A percentile compares a stretch with the other conserved stretches of the same genome.
phyloP scores from a whole-genome alignment of 192 early-diverging fungal genomes.

The Coemansia sp. region DNA sequence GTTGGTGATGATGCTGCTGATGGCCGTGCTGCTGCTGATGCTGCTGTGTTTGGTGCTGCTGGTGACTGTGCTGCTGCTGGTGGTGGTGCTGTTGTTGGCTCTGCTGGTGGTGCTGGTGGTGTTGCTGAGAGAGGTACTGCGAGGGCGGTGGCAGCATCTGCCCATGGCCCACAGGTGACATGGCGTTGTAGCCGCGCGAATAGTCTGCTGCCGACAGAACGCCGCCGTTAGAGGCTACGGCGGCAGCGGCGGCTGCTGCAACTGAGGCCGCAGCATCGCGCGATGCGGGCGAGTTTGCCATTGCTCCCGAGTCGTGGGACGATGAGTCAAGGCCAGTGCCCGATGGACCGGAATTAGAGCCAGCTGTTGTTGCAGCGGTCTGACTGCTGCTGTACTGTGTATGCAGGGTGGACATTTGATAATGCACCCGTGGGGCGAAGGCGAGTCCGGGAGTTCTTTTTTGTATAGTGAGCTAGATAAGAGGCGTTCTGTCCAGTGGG shows the following conservation, averaged over 20 bases:
- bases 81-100: constrained; percentile 11
- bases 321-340: constrained; percentile 26
- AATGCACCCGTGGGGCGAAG: background rate
- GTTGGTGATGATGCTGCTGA: constrained; percentile 32
- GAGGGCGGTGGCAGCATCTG: constrained; percentile 54
- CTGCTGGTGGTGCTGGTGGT: constrained; percentile 29
- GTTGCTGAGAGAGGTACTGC: constrained; percentile 39
- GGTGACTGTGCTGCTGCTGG: constrained; percentile 10
- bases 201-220: constrained; percentile 43
- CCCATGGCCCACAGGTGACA: constrained; percentile 41
- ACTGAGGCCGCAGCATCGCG: constrained; percentile 49
- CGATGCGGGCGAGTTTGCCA: constrained; percentile 34
- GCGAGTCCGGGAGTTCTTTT: background rate
- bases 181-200: constrained; percentile 46
- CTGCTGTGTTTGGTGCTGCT: constrained; percentile 16
- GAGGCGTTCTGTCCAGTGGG: constrained; percentile 4
- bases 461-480: constrained; percentile 14
- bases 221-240: constrained; percentile 25
- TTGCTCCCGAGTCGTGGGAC: constrained; percentile 24
- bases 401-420: constrained; percentile 53
- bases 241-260: constrained; percentile 37
- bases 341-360: constrained; percentile 27
- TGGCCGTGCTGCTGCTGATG: constrained; percentile 24
- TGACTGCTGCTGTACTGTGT: constrained; percentile 54
- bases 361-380: constrained; percentile 23